These are phyloP conservation scores for Exophiala oligosperma DNA, from an alignment of 2,329 filamentous ascomycete genomes.

Conservation along the genomic window DNA sequence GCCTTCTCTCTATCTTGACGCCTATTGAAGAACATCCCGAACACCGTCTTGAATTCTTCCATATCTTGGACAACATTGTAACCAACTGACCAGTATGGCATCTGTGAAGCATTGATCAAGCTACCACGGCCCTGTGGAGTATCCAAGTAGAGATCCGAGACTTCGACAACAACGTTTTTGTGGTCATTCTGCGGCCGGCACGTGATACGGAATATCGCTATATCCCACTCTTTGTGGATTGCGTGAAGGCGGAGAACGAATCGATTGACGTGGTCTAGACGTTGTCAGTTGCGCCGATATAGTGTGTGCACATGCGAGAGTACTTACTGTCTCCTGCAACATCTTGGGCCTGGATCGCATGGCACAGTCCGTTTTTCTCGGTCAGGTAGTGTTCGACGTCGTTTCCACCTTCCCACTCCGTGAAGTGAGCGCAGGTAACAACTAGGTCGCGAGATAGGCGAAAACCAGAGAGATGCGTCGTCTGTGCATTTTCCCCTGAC, in stretches of 20 bases:
- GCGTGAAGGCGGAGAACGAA: slow-evolving; percentile 10
- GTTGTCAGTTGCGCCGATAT: not conserved
- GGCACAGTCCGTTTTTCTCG: slow-evolving; percentile 4
- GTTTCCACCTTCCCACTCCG: slow-evolving; percentile 8
- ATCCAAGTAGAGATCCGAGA: slow-evolving; percentile 3
- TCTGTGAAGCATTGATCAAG: not conserved
- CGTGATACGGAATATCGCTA: slow-evolving; percentile 11
- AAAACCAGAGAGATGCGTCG: slow-evolving; percentile 6
- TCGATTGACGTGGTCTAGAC: not conserved
- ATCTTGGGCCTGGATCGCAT: slow-evolving; percentile 1
- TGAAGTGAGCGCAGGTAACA: slow-evolving; percentile 10
- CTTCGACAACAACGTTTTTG: not conserved
- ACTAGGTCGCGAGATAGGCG: slow-evolving; percentile 6
- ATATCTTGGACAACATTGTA: slow-evolving; percentile 4
- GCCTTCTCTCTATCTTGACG: not conserved
- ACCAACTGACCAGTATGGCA: slow-evolving; percentile 7
- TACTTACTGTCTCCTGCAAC: not conserved
- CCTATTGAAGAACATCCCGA: not conserved
- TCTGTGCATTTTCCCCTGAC: not conserved
- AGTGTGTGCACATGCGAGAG: not conserved
- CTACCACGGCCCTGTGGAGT: slow-evolving; percentile 1
- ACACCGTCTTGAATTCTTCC: not conserved
- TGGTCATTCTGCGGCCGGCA: not conserved
- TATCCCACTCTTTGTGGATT: slow-evolving; percentile 10
- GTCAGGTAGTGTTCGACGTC: slow-evolving; percentile 7